Percentiles rank a stretch among this genome's conserved stretches.
phyloP scores from a whole-genome alignment of 495 filamentous ascomycete species.

The Aspergillus affinis region DNA sequence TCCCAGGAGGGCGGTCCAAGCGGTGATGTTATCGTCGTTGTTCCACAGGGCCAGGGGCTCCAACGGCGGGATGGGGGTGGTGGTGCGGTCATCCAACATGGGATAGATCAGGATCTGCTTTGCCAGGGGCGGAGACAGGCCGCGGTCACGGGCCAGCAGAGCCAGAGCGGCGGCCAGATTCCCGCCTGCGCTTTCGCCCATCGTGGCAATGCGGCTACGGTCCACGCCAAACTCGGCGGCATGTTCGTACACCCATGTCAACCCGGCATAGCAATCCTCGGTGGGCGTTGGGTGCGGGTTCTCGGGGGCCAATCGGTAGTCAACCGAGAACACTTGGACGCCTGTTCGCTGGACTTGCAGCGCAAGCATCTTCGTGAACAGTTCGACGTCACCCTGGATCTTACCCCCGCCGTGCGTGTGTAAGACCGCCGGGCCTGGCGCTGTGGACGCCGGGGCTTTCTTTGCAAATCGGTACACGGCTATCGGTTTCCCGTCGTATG shows the following conservation, averaged over 20 bases:
- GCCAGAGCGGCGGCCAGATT: constrained; percentile 43
- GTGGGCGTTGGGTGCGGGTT: constrained; percentile 30
- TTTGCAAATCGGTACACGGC: constrained; percentile 14
- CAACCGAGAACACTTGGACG: constrained; percentile 28
- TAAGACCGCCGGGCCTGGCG: constrained; percentile 17
- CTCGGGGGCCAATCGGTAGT: constrained; percentile 39
- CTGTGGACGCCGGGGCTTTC: constrained; percentile 5
- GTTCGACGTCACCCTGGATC: constrained; percentile 14
- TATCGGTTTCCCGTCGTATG: constrained; percentile 19
- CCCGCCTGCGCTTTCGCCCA: constrained; percentile 63
- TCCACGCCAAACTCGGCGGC: constrained; percentile 45
- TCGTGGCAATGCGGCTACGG: constrained; percentile 58
- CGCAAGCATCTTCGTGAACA: constrained; percentile 8
- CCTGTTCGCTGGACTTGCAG: constrained; percentile 14
- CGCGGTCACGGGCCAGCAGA: constrained; percentile 45
- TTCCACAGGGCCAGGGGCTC: constrained; percentile 30
- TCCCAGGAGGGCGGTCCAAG: constrained; percentile 26
- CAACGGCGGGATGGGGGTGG: constrained; percentile 13
- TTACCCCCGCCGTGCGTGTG: constrained; percentile 27
- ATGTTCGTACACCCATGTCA: constrained; percentile 41
- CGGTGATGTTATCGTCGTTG: constrained; percentile 24
- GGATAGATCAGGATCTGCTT: constrained; percentile 52
- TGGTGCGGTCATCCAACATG: constrained; percentile 42
- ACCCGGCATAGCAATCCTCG: constrained; percentile 40
- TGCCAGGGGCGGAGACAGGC: constrained; percentile 35